Conservation (phyloP, 345 rosid species). For the Melaleuca alternifolia region DNA sequence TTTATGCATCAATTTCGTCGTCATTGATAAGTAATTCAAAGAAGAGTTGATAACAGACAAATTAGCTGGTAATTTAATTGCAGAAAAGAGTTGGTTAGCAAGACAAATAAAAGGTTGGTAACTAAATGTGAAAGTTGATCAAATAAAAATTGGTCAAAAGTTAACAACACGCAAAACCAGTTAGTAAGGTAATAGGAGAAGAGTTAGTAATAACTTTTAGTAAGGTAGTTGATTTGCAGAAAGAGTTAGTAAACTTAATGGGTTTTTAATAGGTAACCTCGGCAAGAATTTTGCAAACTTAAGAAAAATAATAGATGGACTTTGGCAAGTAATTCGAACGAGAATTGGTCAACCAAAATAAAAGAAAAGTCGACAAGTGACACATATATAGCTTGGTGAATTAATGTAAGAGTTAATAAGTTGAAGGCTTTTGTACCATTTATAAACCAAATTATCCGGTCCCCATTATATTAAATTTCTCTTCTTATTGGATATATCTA, state of each 20-base stretch:
- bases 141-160: neutral
- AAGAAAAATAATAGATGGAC: neutral
- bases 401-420: neutral
- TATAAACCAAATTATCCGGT: neutral
- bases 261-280: too few relatives aligned
- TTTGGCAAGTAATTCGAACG: neutral
- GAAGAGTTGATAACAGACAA: neutral
- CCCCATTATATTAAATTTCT: neutral
- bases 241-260: too few relatives aligned
- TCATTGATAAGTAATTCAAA: neutral
- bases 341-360: neutral
- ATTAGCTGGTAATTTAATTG: neutral
- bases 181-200: too few relatives aligned
- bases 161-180: too few relatives aligned
- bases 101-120: neutral
- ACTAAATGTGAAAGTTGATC: neutral
- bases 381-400: too few relatives aligned
- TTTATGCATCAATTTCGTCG: neutral
- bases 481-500: neutral
- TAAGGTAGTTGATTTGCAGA: too few relatives aligned
- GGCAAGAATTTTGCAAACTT: too few relatives aligned
- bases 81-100: neutral
- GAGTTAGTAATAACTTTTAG: too few relatives aligned
- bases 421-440: neutral
- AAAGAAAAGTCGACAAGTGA: neutral